Evolutionary conservation across 1,284 basidiomycete species (phyloP).

Genomic region (Pseudozyma pruni): DNA sequence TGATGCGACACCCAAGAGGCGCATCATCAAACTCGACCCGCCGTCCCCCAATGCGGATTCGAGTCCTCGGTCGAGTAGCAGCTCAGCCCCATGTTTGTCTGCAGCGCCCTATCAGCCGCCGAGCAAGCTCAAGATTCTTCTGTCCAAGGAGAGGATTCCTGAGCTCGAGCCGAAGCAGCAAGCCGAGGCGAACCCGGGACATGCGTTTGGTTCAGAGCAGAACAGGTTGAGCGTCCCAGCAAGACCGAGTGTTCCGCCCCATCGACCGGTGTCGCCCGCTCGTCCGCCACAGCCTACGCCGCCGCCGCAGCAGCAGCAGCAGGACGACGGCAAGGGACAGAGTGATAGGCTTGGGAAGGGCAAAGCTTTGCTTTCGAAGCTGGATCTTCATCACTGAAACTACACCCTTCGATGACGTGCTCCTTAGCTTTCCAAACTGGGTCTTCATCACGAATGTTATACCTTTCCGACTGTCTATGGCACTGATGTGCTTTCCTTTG

Average conservation of each 20-base stretch:
- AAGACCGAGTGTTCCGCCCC: constrained; percentile 10
- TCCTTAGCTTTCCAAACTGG: too few relatives aligned
- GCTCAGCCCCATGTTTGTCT: background rate
- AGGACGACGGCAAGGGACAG: background rate
- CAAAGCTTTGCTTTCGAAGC: constrained; percentile 39
- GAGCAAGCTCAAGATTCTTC: constrained; percentile 32
- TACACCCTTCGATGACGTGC: too few relatives aligned
- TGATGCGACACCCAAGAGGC: constrained; percentile 8
- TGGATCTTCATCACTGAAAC: constrained; percentile 27
- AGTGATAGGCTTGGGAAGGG: constrained; percentile 33
- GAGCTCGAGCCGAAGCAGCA: constrained; percentile 44
- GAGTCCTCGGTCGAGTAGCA: background rate
- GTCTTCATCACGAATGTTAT: too few relatives aligned
- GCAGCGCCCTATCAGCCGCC: constrained; percentile 28
- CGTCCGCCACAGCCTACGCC: background rate
- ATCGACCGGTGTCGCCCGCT: constrained; percentile 17
- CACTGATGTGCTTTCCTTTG: too few relatives aligned
- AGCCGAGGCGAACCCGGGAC: background rate
- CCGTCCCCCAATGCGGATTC: constrained; percentile 4
- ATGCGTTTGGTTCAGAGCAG: background rate
- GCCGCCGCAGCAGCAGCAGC: background rate
- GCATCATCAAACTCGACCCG: constrained; percentile 36
- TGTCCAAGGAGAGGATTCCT: constrained; percentile 47
- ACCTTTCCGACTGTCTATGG: too few relatives aligned
- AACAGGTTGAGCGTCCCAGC: constrained; percentile 6